A percentile compares a stretch with the other conserved stretches of the same genome.
Conservation (phyloP, 2,329 filamentous ascomycete species). For the Curvularia sp. region DNA sequence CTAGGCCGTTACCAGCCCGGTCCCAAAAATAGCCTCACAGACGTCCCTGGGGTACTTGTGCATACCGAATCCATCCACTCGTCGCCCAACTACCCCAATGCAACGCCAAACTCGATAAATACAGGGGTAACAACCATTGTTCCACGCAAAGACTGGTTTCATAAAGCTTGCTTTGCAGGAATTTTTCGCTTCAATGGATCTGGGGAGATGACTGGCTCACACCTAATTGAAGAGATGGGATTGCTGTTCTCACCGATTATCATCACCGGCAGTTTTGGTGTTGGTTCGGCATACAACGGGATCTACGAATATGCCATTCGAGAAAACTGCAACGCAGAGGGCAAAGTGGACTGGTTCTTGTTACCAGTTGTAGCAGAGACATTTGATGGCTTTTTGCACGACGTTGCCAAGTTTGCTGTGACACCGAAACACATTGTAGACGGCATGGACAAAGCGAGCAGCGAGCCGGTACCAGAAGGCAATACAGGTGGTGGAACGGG, state of each 20-base stretch:
- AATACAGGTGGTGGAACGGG: conserved; percentile 72
- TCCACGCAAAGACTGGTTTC: conserved; percentile 53
- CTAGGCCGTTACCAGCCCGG: conserved; percentile 51
- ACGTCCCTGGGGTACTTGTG: conserved; percentile 54
- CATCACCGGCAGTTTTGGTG: conserved; percentile 65
- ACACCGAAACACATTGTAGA: conserved; percentile 61
- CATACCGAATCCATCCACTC: conserved; percentile 51
- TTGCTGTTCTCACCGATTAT: conserved; percentile 66
- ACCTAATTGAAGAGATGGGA: conserved; percentile 69
- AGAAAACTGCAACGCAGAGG: conserved; percentile 52
- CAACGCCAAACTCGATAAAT: conserved; percentile 43
- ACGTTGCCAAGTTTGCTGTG: conserved; percentile 64
- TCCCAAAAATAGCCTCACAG: conserved; percentile 54
- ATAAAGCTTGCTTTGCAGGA: conserved; percentile 53
- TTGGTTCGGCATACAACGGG: conserved; percentile 66
- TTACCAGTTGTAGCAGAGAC: conserved; percentile 68
- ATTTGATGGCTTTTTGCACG: conserved; percentile 68
- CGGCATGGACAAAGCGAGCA: conserved; percentile 61
- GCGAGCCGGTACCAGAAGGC: conserved; percentile 65
- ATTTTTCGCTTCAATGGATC: conserved; percentile 69
- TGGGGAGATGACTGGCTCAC: conserved; percentile 67
- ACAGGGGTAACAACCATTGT: conserved; percentile 57
- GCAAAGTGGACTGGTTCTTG: conserved; percentile 62
- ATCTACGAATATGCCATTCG: conserved; percentile 64
- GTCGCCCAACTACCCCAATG: conserved; percentile 39